These are phyloP conservation scores for Brassica carinata DNA, from an alignment of 345 rosid species.

Conservation along the genomic window DNA sequence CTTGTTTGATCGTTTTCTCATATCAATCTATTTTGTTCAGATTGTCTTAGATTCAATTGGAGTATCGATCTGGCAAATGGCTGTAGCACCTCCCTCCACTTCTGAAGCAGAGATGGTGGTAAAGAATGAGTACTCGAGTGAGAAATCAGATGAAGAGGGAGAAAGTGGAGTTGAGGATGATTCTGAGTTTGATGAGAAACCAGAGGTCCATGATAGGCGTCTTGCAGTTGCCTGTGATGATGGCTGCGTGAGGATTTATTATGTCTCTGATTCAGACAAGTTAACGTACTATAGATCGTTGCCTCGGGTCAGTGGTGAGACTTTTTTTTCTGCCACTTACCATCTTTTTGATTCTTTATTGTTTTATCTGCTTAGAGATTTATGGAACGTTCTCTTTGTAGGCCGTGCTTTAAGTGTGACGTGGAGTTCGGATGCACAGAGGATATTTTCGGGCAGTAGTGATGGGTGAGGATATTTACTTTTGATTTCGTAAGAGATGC, in stretches of 20 bases:
- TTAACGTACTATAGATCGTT: slow-evolving; percentile 65
- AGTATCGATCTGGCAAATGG: slow-evolving; percentile 93
- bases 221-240: slow-evolving; percentile 88
- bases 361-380: slow-evolving; percentile 19
- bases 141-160: slow-evolving; percentile 45
- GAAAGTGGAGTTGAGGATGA: slow-evolving; percentile 65
- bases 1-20: background rate
- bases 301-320: too few species aligned
- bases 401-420: slow-evolving; percentile 84
- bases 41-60: slow-evolving; percentile 75
- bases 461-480: slow-evolving; percentile 69
- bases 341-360: slow-evolving; percentile 16
- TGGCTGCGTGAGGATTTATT: slow-evolving; percentile 77
- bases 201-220: slow-evolving; percentile 49
- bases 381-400: slow-evolving; percentile 41
- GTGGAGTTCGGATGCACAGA: slow-evolving; percentile 66
- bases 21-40: slow-evolving; percentile 37
- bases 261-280: slow-evolving; percentile 54
- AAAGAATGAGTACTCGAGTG: slow-evolving; percentile 54
- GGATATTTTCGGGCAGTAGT: slow-evolving; percentile 81
- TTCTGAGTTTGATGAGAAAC: slow-evolving; percentile 49
- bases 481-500: background rate
- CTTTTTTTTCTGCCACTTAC: slow-evolving; percentile 29
- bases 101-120: slow-evolving; percentile 27
- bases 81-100: slow-evolving; percentile 54